Percentiles rank a stretch among this genome's conserved stretches.
Conservation (phyloP, 495 filamentous ascomycete genomes). For the Usnea hakonensis region DNA sequence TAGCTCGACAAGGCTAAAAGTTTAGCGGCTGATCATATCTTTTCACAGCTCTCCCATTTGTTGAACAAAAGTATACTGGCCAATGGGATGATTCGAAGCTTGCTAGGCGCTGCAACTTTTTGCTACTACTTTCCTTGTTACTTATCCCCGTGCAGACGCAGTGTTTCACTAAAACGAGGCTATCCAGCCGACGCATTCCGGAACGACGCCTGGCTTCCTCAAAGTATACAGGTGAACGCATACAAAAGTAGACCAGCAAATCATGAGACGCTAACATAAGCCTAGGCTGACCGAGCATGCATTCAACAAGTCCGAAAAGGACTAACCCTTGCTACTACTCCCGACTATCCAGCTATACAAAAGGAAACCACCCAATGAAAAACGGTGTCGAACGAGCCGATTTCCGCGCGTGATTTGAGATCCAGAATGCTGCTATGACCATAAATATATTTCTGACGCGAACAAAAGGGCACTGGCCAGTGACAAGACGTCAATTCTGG, state of each 20-base stretch:
- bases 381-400: background rate
- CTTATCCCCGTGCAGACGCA: background rate
- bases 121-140: background rate
- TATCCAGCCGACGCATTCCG: background rate
- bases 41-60: background rate
- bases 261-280: background rate
- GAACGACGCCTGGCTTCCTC: background rate
- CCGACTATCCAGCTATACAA: background rate
- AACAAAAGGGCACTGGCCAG: conserved; percentile 13
- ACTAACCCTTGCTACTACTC: background rate
- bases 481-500: background rate
- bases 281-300: background rate
- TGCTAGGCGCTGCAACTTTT: background rate
- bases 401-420: background rate
- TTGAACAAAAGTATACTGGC: conserved; percentile 12
- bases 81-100: background rate
- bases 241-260: conserved; percentile 19
- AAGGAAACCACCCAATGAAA: conserved; percentile 6
- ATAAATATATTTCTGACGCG: background rate
- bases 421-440: background rate
- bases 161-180: background rate
- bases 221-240: background rate
- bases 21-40: background rate
- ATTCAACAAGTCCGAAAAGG: background rate
- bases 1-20: background rate